phyloP scores from a whole-genome alignment of 495 filamentous ascomycete genomes.

The Achaetomiella virescens region DNA sequence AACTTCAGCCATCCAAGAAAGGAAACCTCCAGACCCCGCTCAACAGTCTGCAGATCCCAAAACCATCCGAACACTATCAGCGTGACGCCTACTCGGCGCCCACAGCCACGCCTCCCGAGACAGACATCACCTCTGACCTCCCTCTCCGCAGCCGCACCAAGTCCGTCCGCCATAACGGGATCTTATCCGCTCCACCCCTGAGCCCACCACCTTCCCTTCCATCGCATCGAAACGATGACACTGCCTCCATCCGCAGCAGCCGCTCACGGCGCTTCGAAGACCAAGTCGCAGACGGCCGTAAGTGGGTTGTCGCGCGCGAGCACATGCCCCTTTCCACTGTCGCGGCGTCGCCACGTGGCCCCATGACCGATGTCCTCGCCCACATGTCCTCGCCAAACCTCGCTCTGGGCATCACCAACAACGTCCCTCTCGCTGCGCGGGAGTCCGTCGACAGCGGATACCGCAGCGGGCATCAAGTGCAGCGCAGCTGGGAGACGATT shows the following conservation, averaged over 20 bases:
- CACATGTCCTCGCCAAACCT: slow-evolving; percentile 13
- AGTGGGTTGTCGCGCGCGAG: slow-evolving; percentile 14
- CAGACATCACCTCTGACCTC: background rate
- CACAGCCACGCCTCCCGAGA: slow-evolving; percentile 1
- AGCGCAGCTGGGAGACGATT: background rate
- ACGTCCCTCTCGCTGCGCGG: background rate
- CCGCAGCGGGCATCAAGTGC: slow-evolving; percentile 10
- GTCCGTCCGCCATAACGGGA: background rate
- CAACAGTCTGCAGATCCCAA: slow-evolving; percentile 7
- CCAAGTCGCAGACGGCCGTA: slow-evolving; percentile 14
- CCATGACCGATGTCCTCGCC: background rate
- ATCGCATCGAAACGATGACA: background rate
- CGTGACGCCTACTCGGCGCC: slow-evolving; percentile 4
- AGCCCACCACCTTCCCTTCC: background rate
- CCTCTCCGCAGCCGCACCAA: background rate
- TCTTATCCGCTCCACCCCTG: background rate
- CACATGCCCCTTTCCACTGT: slow-evolving; percentile 3
- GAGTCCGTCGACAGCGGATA: slow-evolving; percentile 22
- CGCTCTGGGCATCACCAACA: background rate
- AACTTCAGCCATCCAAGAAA: background rate
- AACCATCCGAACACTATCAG: background rate
- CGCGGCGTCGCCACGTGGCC: background rate
- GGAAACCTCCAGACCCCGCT: background rate
- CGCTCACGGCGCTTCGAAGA: slow-evolving; percentile 11
- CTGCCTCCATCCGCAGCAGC: slow-evolving; percentile 7